Evolutionary conservation across 2,329 filamentous ascomycete species (phyloP).

Genomic region (Pezicula carpinea): DNA sequence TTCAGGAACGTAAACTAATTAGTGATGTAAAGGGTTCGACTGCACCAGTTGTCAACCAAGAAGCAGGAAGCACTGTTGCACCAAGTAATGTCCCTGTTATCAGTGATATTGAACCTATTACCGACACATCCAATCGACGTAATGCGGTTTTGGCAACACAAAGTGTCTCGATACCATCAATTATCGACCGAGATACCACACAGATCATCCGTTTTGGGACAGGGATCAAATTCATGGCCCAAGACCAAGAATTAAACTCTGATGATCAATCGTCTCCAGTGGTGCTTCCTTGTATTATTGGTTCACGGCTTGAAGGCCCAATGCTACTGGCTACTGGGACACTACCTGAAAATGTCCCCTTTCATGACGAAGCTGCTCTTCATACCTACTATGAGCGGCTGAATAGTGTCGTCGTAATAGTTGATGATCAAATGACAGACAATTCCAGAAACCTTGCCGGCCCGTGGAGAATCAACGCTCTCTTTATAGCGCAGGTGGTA

Average conservation of each 20-base stretch:
- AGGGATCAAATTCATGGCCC: slow-evolving; percentile 7
- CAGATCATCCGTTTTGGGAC: slow-evolving; percentile 12
- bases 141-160: slow-evolving; percentile 13
- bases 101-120: background rate
- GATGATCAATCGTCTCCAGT: slow-evolving; percentile 8
- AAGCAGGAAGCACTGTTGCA: no score
- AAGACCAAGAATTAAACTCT: background rate
- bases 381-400: slow-evolving; percentile 16
- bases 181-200: slow-evolving; percentile 6
- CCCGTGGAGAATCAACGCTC: slow-evolving; percentile 23
- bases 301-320: slow-evolving; percentile 19
- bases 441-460: slow-evolving; percentile 27
- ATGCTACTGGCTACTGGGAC: slow-evolving; percentile 13
- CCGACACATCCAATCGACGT: background rate
- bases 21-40: no score
- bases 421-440: slow-evolving; percentile 28
- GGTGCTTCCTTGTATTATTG: slow-evolving; percentile 21
- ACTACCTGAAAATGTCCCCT: slow-evolving; percentile 13
- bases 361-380: slow-evolving; percentile 14
- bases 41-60: no score
- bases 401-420: slow-evolving; percentile 22
- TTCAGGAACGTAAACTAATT: no score
- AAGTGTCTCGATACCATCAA: slow-evolving; percentile 7
- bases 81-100: no score
- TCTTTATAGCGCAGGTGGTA: slow-evolving; percentile 21